phyloP scores from a whole-genome alignment of 352 stramenopile species.

The Pythium monospermum region DNA sequence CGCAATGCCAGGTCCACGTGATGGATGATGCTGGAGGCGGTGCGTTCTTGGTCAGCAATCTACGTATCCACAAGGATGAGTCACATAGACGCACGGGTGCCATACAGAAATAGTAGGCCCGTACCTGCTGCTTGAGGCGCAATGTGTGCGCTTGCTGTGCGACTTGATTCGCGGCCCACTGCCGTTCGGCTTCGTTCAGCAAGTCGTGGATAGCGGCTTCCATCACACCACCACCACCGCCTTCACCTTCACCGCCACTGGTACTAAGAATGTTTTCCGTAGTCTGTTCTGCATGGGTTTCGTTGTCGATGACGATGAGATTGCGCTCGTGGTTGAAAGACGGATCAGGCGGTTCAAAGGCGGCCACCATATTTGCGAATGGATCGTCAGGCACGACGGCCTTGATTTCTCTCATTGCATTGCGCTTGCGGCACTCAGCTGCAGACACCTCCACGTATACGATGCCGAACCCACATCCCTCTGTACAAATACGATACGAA shows the following conservation, averaged over 20 bases:
- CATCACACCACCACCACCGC: neutral
- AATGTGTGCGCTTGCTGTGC: neutral
- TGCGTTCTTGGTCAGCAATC: slow-evolving; percentile 30
- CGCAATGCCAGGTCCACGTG: slow-evolving; percentile 52
- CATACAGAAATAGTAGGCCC: neutral
- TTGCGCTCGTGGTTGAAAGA: slow-evolving; percentile 21
- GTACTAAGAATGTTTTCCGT: slow-evolving; percentile 1
- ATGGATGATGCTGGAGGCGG: slow-evolving; percentile 31
- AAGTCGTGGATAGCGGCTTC: neutral
- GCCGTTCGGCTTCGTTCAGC: slow-evolving; percentile 1
- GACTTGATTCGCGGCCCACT: neutral
- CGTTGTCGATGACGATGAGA: slow-evolving; percentile 1
- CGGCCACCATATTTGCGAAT: slow-evolving; percentile 41
- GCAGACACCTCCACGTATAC: slow-evolving; percentile 11
- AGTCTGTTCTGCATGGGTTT: neutral
- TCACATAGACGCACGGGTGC: no score
- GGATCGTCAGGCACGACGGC: slow-evolving; percentile 34
- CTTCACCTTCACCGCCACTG: neutral
- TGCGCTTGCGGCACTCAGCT: slow-evolving; percentile 33
- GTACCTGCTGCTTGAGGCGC: neutral
- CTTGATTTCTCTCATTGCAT: slow-evolving; percentile 22
- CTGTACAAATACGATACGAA: neutral
- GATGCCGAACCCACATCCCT: slow-evolving; percentile 11
- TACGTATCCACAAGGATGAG: no score
- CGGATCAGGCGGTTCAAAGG: slow-evolving; percentile 34